Evolutionary conservation across 192 early-diverging fungal species (phyloP).

Genomic region (Diversispora eburnea): DNA sequence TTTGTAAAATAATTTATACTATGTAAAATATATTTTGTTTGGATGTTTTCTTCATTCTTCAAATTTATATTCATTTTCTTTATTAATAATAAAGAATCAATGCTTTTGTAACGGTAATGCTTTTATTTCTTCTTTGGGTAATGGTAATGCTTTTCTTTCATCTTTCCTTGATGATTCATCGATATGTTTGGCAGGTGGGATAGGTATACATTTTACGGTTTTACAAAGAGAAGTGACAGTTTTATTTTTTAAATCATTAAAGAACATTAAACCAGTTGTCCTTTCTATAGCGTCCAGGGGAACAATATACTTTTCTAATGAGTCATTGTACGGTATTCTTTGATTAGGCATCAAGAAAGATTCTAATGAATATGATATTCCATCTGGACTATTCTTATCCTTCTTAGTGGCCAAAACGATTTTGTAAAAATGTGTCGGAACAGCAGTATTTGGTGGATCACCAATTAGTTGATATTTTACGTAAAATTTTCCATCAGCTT

Average conservation of each 20-base stretch:
- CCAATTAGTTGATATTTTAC: constrained; percentile 90
- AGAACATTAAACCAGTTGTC: constrained; percentile 67
- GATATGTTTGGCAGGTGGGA: constrained; percentile 18
- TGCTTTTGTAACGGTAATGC: background rate
- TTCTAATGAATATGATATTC: constrained; percentile 46
- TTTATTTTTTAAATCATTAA: constrained; percentile 42
- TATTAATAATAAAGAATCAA: background rate
- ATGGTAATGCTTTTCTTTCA: background rate
- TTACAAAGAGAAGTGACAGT: constrained; percentile 3
- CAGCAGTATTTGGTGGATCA: constrained; percentile 76
- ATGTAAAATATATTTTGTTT: no score
- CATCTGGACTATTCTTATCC: constrained; percentile 42
- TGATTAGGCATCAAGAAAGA: constrained; percentile 87
- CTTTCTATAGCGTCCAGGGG: constrained; percentile 74
- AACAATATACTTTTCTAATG: constrained; percentile 64
- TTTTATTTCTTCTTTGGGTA: background rate
- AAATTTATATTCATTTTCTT: background rate
- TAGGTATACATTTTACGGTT: constrained; percentile 2
- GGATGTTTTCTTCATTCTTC: no score
- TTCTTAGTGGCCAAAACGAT: constrained; percentile 68
- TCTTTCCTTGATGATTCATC: background rate
- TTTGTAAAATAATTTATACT: no score
- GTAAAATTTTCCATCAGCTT: constrained; percentile 60
- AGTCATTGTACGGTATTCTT: constrained; percentile 58
- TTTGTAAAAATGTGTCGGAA: constrained; percentile 95